A percentile compares a stretch with the other conserved stretches of the same genome.
phyloP scores from a whole-genome alignment of 495 filamentous ascomycete species.

The Neurospora discreta region DNA sequence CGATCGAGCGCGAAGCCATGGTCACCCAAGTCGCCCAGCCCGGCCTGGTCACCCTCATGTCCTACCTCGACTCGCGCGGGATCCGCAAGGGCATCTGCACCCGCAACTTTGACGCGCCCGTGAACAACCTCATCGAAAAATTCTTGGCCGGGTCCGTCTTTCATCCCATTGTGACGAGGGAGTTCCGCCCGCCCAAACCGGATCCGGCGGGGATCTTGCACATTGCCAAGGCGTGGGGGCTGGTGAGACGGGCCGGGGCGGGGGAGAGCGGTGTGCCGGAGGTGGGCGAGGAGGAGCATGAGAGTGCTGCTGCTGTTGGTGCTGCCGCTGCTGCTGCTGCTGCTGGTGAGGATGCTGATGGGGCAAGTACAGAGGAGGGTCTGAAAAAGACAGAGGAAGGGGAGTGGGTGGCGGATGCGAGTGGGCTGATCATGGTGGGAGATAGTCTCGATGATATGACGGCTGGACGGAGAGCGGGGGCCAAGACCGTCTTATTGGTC shows the following conservation, averaged over 20 bases:
- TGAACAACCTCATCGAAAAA: conserved; percentile 56
- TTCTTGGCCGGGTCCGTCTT: conserved; percentile 60
- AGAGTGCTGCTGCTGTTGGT: conserved; percentile 4
- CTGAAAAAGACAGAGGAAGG: conserved; percentile 8
- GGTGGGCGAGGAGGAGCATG: conserved; percentile 9
- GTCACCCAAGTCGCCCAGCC: conserved; percentile 63
- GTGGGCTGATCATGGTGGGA: conserved; percentile 52
- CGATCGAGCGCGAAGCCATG: conserved; percentile 75
- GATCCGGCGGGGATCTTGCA: conserved; percentile 78
- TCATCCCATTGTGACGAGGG: conserved; percentile 73
- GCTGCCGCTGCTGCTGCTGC: background rate
- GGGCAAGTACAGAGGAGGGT: background rate
- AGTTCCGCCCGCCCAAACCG: conserved; percentile 77
- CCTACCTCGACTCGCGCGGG: conserved; percentile 56
- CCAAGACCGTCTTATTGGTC: conserved; percentile 77
- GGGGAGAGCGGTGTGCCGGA: conserved; percentile 14
- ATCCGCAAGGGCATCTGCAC: conserved; percentile 82
- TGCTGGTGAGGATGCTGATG: background rate
- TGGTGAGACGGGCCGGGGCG: conserved; percentile 42
- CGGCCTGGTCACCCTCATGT: conserved; percentile 63
- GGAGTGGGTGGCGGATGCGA: conserved; percentile 34
- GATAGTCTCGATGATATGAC: conserved; percentile 93
- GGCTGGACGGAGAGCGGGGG: conserved; percentile 71
- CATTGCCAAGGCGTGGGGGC: conserved; percentile 66
- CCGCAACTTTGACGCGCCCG: conserved; percentile 75